Evolutionary conservation across 768 basidiomycete species (phyloP), one percentile per base, ranked within the genome.

Genomic region (Amanita molliuscula): DNA sequence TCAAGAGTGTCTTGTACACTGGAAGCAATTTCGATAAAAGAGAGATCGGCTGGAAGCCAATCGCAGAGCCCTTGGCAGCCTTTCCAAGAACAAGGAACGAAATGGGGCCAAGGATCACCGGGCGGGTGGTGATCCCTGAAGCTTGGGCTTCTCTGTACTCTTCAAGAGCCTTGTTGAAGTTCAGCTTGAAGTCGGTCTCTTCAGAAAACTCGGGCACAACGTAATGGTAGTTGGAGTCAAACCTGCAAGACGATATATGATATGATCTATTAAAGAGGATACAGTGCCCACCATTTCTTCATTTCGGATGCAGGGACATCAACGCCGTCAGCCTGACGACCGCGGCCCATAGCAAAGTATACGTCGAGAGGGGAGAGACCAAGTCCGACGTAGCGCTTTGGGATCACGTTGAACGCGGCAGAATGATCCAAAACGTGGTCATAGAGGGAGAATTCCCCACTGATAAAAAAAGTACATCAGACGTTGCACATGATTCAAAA

Each of bases 271-370:
- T 16, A 18, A 18, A 50, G 48, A 25, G 50, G 16, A 21, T 29
- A 33, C 38, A 35, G 33, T 26, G 73, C 82, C 59, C 63, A 90
- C 95, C 96, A 99, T 72, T 98, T 98, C 80, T 96, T 97, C 96
- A 98, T 98, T 76, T 97, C 94, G 56, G 81, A 91, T 43, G 94
- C 92, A 44, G 90, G 91, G 56, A 98, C 92, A 71, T 99, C 96
- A 60, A 98, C 94, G 53, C 82, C 85, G 55, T 81, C 88, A 36
- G 86, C 77, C 71, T 99, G 96, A 58, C 95, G 90, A 51, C 96
- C 96, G 71, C 96, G 95, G 48, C 95, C 96, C 88, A 98, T 94
- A 60, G 96, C 96, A 61, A 99, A 98, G 73, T 89, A 96, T 64
- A 93, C 83, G 70, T 99, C 95, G 56, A 98, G 82, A 55, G 81